Base-by-base conservation (phyloP, 257 asterid genomes). In the Solanum sejunctum region DNA sequence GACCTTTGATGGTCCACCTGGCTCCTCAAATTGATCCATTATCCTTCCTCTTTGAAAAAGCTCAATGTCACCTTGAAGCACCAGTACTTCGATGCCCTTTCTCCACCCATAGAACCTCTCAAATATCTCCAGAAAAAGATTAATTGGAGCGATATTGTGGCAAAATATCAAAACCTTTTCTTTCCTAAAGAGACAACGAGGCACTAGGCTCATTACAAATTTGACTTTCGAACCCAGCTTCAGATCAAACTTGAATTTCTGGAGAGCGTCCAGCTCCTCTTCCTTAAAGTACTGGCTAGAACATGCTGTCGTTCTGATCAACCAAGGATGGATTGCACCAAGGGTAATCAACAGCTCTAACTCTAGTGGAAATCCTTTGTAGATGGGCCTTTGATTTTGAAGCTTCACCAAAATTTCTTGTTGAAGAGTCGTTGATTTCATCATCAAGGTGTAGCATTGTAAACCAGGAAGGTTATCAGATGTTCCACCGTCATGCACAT, bases 321-420 rank as follows among this genome's bases (percentile, higher is more conserved):
- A 86, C 99, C 99, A 97, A 3, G 99, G 99, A 85, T 97, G 99
- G 87, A 97, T 97, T 0, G 98, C 99, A 12, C 96, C 98, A 11
- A 97, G 97, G 0, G 99, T 97, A 83, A 97, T 95, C 41, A 97
- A 84, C 43, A 95, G 91, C 92, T 97, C 99, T 64, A 94, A 69
- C 67, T 97, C 99, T 71, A 97, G 86, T 0, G 98, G 99, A 72
- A 97, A 97, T 20, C 98, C 98, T 86, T 92, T 94, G 93, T 93
- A 93, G 3, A 89, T 93, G 0, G 93, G 97, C 89, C 98, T 88
- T 84, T 92, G 95, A 72, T 94, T 84, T 83, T 95, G 99, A 66
- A 97, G 97, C 86, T 97, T 94, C 49, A 77, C 45, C 57, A 97
- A 82, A 60, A 97, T 89, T 7, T 88, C 94, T 85, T 93, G 97